Evolutionary conservation across 257 asterid genomes (phyloP).

Genomic region (Cinchona pubescens): DNA sequence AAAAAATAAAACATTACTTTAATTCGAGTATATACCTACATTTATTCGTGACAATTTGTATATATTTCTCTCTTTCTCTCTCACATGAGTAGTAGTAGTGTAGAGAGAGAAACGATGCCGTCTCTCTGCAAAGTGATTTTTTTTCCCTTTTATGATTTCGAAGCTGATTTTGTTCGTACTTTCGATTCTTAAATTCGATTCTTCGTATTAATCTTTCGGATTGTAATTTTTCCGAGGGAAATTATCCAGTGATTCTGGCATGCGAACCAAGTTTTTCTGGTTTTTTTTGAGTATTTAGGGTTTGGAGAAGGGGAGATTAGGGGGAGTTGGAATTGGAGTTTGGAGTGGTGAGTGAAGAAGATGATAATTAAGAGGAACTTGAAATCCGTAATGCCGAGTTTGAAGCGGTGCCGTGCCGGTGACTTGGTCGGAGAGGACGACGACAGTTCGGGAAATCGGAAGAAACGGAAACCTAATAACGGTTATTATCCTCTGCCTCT

Average conservation of each 20-base stretch:
- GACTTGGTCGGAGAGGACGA: conserved; percentile 69
- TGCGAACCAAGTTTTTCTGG: conserved; percentile 17
- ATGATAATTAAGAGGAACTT: conserved; percentile 89
- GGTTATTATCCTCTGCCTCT: conserved; percentile 63
- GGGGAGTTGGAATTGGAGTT: conserved; percentile 22
- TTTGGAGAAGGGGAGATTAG: conserved; percentile 34
- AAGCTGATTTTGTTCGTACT: neutral
- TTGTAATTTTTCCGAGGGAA: neutral
- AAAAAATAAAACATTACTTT: neutral
- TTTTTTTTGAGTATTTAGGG: conserved; percentile 21
- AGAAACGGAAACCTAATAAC: conserved; percentile 53
- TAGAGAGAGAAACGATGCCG: conserved; percentile 15
- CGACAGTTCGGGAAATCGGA: conserved; percentile 51
- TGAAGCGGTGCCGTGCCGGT: conserved; percentile 70
- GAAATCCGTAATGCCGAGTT: conserved; percentile 94
- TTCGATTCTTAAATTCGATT: neutral
- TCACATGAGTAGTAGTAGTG: conserved; percentile 41
- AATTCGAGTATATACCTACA: neutral
- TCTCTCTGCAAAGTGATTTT: neutral
- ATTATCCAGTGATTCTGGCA: neutral
- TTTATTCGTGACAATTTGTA: conserved; percentile 12
- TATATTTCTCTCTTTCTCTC: conserved; percentile 29
- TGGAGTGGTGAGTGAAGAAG: conserved; percentile 12
- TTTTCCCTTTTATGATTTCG: neutral
- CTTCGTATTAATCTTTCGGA: neutral